phyloP scores from a whole-genome alignment of 371 early-diverging fungal species.

The Actinomortierella wolfii region DNA sequence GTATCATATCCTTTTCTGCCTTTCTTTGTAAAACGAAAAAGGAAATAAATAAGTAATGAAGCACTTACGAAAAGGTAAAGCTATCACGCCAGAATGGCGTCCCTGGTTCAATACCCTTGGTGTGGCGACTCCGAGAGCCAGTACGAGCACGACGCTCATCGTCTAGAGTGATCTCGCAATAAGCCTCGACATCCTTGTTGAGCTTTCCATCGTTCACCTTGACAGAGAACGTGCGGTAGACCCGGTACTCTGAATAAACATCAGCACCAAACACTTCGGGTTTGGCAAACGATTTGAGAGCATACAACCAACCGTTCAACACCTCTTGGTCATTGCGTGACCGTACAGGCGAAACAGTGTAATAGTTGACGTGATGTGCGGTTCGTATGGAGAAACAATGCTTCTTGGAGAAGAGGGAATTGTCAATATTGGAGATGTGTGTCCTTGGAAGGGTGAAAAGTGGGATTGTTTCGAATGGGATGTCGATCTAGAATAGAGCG shows the following conservation, averaged over 20 bases:
- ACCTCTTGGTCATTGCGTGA: conserved; percentile 52
- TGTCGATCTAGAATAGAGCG: conserved; percentile 13
- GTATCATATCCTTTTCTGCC: not conserved
- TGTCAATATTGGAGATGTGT: conserved; percentile 51
- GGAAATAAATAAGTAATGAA: not conserved
- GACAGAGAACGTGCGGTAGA: conserved; percentile 56
- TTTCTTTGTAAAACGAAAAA: not conserved
- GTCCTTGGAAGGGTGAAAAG: conserved; percentile 43
- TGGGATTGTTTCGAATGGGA: conserved; percentile 45
- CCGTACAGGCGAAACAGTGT: conserved; percentile 45
- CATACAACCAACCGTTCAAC: conserved; percentile 56
- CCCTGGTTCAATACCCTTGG: conserved; percentile 26
- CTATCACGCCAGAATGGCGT: conserved; percentile 54
- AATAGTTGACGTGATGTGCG: conserved; percentile 52
- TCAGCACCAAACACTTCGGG: conserved; percentile 35
- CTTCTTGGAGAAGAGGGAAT: conserved; percentile 55
- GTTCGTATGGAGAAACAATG: conserved; percentile 60
- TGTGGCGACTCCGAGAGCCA: conserved; percentile 39
- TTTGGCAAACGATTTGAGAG: conserved; percentile 51
- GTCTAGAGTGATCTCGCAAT: conserved; percentile 56
- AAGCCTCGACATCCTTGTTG: conserved; percentile 43
- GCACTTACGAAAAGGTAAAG: conserved; percentile 50
- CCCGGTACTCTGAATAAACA: conserved; percentile 38
- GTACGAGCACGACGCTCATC: conserved; percentile 58
- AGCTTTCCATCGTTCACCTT: conserved; percentile 56